These are phyloP conservation scores for Populus simonii DNA, from an alignment of 345 rosid genomes.

Conservation along the genomic window DNA sequence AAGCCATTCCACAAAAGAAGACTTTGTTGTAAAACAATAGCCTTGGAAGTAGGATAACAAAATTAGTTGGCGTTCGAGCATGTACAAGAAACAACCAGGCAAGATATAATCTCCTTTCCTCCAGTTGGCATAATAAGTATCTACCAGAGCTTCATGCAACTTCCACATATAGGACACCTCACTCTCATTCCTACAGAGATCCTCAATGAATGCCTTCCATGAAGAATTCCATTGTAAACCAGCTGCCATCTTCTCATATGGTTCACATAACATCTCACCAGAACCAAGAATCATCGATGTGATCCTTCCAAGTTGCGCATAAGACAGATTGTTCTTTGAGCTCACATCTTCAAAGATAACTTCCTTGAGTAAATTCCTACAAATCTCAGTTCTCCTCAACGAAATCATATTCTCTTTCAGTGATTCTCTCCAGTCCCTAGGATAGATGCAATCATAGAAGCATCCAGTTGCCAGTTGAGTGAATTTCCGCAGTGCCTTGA, in stretches of 20 bases:
- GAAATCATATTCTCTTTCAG: conserved; percentile 25
- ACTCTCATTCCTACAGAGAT: not conserved
- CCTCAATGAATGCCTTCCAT: conserved; percentile 35
- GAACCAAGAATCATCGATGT: conserved; percentile 44
- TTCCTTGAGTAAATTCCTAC: conserved; percentile 21
- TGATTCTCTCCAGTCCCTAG: conserved; percentile 37
- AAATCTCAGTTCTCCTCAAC: conserved; percentile 29
- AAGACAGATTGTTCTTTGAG: conserved; percentile 16
- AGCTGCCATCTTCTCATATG: conserved; percentile 3
- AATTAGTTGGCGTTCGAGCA: conserved; percentile 38
- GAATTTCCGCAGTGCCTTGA: conserved; percentile 4
- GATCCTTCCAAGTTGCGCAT: conserved; percentile 39
- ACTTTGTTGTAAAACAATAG: conserved; percentile 18
- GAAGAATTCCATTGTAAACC: conserved; percentile 14
- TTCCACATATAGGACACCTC: conserved; percentile 4
- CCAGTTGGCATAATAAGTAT: conserved; percentile 36
- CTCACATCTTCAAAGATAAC: conserved; percentile 5
- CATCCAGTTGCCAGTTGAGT: conserved; percentile 12
- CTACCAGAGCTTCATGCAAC: conserved; percentile 32
- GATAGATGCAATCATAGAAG: conserved; percentile 30
- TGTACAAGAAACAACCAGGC: conserved; percentile 44
- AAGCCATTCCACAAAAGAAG: conserved; percentile 45
- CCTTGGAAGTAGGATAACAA: conserved; percentile 16
- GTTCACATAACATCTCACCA: not conserved
- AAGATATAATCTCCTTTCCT: conserved; percentile 30